phyloP scores from a whole-genome alignment of 2,329 filamentous ascomycete genomes.

The Aspergillus terreus region DNA sequence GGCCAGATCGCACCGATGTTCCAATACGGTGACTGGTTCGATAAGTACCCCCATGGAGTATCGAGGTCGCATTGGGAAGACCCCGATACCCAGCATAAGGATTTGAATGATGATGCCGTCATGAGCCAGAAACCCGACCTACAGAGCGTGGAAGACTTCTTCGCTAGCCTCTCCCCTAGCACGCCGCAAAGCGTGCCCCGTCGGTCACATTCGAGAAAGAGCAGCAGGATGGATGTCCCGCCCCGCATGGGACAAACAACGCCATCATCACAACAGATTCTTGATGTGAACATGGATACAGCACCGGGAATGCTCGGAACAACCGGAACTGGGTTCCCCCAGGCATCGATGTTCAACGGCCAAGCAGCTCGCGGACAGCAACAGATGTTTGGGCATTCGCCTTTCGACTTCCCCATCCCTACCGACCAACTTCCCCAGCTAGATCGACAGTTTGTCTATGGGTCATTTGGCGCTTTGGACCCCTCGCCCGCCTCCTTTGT shows the following conservation, averaged over 20 bases:
- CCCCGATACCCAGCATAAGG: constrained; percentile 65
- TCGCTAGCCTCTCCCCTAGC: constrained; percentile 68
- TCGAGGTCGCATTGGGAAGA: constrained; percentile 80
- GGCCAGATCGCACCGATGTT: constrained; percentile 63
- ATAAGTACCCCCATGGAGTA: constrained; percentile 88
- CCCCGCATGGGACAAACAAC: constrained; percentile 24
- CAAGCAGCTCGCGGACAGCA: constrained; percentile 15
- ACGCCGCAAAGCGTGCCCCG: constrained; percentile 45
- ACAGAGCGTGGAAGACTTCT: constrained; percentile 93
- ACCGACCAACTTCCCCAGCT: constrained; percentile 59
- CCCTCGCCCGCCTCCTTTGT: constrained; percentile 30
- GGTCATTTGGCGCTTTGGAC: constrained; percentile 61
- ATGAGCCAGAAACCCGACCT: constrained; percentile 84
- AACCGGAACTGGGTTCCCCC: constrained; percentile 34
- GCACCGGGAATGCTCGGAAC: constrained; percentile 25
- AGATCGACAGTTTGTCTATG: constrained; percentile 72
- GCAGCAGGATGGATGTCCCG: constrained; percentile 23
- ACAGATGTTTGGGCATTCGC: constrained; percentile 24
- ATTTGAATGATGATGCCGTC: constrained; percentile 80
- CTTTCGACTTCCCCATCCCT: constrained; percentile 37
- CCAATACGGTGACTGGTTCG: constrained; percentile 98
- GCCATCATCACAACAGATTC: constrained; percentile 20
- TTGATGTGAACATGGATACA: constrained; percentile 28
- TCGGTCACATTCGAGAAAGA: constrained; percentile 31
- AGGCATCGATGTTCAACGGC: constrained; percentile 31